Conservation (phyloP, 805 yeast genomes). For the Suhomyces tanzawaensis region DNA sequence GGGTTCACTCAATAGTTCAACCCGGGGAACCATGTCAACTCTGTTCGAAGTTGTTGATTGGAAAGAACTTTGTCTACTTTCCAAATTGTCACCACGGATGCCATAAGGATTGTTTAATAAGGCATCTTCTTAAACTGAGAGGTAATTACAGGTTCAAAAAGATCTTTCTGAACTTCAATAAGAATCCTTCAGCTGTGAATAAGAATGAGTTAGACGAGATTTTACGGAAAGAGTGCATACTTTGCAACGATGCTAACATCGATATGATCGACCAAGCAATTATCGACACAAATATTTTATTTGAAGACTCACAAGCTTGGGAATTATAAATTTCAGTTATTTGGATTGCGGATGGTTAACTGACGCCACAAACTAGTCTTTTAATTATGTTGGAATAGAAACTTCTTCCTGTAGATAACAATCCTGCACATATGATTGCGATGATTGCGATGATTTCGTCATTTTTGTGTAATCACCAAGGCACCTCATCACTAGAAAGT, state of each 20-base stretch:
- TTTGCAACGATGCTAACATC: conserved; percentile 75
- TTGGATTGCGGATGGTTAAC: too few species aligned
- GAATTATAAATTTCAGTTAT: too few species aligned
- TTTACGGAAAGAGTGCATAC: conserved; percentile 61
- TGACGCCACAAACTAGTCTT: too few species aligned
- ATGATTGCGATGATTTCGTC: too few species aligned
- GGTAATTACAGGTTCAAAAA: conserved; percentile 65
- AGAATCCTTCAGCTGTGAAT: conserved; percentile 37
- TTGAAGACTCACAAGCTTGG: too few species aligned
- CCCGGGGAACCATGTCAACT: conserved; percentile 81
- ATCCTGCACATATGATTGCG: too few species aligned
- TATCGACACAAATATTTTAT: too few species aligned
- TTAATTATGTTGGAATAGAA: not conserved
- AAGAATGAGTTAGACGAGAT: conserved; percentile 56
- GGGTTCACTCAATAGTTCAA: conserved; percentile 63
- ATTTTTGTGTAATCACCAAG: not conserved
- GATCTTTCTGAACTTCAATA: conserved; percentile 54
- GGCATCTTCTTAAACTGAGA: conserved; percentile 55
- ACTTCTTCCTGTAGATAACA: too few species aligned
- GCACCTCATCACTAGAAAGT: conserved; percentile 3
- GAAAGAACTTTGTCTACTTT: conserved; percentile 72
- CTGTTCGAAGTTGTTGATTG: conserved; percentile 68
- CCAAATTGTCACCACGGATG: conserved; percentile 85
- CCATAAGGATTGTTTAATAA: conserved; percentile 84
- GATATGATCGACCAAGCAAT: conserved; percentile 67